Percentiles rank a stretch among this genome's conserved stretches.
phyloP scores from a whole-genome alignment of 106 monocot species.

The Dendrobium huoshanense region DNA sequence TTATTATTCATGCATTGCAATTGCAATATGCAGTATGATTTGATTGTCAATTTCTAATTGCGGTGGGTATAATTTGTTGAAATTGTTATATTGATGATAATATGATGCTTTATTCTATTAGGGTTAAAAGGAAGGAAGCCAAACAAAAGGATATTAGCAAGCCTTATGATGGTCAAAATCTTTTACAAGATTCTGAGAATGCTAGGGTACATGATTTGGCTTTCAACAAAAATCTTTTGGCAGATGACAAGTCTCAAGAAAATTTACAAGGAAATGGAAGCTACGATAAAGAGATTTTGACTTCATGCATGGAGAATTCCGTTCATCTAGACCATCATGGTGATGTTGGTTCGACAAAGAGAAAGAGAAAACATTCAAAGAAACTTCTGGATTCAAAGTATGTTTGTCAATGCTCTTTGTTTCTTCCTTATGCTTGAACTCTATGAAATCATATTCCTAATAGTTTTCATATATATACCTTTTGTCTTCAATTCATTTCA shows the following conservation, averaged over 20 bases:
- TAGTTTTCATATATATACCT: neutral
- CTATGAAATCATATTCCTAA: conserved; percentile 3
- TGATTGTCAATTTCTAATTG: neutral
- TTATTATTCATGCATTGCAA: neutral
- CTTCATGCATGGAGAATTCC: neutral
- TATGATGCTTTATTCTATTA: neutral
- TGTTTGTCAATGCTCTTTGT: neutral
- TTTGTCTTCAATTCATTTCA: neutral
- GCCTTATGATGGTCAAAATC: neutral
- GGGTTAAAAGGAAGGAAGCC: conserved; percentile 1
- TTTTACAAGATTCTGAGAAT: neutral
- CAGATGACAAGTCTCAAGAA: neutral
- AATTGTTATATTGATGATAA: neutral
- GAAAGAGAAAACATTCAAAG: neutral
- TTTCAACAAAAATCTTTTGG: neutral
- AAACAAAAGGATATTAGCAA: neutral
- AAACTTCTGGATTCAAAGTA: neutral
- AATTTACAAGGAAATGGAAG: neutral
- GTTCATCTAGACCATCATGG: neutral
- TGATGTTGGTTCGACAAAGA: neutral
- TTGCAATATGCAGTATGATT: neutral
- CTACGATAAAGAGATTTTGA: conserved; percentile 2
- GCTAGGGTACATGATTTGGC: neutral
- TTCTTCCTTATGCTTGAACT: neutral
- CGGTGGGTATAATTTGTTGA: neutral